These are phyloP conservation scores for Fomes fomentarius DNA, from an alignment of 1,284 basidiomycete genomes.

Conservation along the genomic window DNA sequence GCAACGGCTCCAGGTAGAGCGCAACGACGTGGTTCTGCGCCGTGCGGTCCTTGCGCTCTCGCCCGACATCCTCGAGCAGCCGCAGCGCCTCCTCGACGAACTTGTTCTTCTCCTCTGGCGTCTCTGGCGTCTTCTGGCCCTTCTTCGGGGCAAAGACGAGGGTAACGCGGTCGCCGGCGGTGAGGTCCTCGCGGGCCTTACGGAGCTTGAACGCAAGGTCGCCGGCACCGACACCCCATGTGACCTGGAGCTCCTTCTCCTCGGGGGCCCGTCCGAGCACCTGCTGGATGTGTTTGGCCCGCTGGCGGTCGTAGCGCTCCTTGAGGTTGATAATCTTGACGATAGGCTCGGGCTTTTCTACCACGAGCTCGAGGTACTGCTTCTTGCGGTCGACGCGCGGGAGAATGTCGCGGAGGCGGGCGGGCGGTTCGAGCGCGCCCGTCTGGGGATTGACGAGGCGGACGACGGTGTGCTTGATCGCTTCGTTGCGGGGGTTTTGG, in stretches of 20 bases:
- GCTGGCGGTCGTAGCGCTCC: constrained; percentile 40
- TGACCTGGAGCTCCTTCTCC: constrained; percentile 75
- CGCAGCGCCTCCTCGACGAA: constrained; percentile 43
- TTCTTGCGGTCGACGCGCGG: constrained; percentile 40
- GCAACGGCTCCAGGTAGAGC: constrained; percentile 43
- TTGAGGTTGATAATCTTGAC: constrained; percentile 53
- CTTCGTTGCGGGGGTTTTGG: constrained; percentile 26
- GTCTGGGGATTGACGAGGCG: constrained; percentile 53
- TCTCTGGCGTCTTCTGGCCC: constrained; percentile 35
- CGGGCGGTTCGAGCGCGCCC: constrained; percentile 41
- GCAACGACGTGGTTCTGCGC: constrained; percentile 41
- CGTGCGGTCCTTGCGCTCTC: constrained; percentile 53
- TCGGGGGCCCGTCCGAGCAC: constrained; percentile 39
- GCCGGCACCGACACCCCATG: constrained; percentile 63
- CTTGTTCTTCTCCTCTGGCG: constrained; percentile 13
- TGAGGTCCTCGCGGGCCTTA: constrained; percentile 61
- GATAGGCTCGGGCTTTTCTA: constrained; percentile 46
- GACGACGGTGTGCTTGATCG: constrained; percentile 39
- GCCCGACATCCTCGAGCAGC: constrained; percentile 47
- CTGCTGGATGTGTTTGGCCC: constrained; percentile 35
- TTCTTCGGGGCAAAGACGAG: constrained; percentile 59
- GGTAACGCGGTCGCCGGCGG: constrained; percentile 60
- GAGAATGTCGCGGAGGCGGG: constrained; percentile 43
- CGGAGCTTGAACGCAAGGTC: constrained; percentile 73
- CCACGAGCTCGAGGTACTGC: constrained; percentile 56